Evolutionary conservation across 768 basidiomycete genomes (phyloP).

Genomic region (Phaffia australis): DNA sequence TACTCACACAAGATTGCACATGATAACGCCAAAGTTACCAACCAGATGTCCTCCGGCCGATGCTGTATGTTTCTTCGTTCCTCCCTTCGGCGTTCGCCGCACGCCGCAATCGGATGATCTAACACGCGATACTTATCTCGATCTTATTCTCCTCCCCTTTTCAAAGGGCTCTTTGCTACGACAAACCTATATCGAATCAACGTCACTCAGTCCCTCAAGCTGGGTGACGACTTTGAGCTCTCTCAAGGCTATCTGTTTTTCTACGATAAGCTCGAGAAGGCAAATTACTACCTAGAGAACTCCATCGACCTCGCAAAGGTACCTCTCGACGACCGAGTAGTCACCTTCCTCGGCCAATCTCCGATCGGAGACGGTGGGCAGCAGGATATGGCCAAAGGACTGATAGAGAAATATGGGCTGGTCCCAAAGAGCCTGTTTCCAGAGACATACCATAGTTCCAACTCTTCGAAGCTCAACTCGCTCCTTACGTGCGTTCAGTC

Average conservation of each 20-base stretch:
- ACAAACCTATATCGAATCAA: constrained; percentile 57
- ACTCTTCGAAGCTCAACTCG: constrained; percentile 58
- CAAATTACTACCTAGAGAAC: constrained; percentile 83
- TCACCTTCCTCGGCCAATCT: constrained; percentile 60
- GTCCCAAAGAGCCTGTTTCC: constrained; percentile 74
- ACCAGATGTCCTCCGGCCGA: constrained; percentile 46
- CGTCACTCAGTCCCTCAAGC: constrained; percentile 71
- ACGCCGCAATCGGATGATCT: not conserved
- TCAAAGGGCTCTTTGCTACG: constrained; percentile 11
- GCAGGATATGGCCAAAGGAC: constrained; percentile 50
- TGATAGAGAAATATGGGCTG: constrained; percentile 60
- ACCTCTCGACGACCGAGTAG: constrained; percentile 69
- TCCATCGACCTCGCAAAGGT: constrained; percentile 69
- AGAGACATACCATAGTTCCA: constrained; percentile 67
- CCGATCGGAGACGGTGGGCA: constrained; percentile 65
- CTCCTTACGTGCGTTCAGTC: constrained; percentile 60
- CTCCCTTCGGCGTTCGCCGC: not conserved
- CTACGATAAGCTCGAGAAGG: constrained; percentile 86
- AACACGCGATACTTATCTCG: not conserved
- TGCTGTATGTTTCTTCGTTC: constrained; percentile 48
- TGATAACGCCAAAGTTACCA: constrained; percentile 29
- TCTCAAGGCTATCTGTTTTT: constrained; percentile 61
- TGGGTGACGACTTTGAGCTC: constrained; percentile 72
- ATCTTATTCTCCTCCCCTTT: not conserved
- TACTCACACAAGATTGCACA: constrained; percentile 25